These are phyloP conservation scores for Coprinopsis marcescibilis DNA, from an alignment of 768 basidiomycete species.

Conservation along the genomic window DNA sequence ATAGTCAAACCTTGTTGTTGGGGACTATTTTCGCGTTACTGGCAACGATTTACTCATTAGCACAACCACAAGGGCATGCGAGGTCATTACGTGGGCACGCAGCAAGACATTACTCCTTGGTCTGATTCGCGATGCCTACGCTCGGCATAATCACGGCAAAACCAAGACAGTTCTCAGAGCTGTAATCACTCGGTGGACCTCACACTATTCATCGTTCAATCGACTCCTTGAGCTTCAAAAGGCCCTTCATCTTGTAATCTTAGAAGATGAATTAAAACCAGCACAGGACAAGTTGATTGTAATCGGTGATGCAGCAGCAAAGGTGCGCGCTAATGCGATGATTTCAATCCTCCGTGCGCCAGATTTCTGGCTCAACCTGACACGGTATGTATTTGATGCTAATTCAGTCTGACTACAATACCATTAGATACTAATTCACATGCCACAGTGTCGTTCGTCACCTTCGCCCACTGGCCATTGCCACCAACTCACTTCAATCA, in stretches of 20 bases:
- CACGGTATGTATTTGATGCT: constrained; percentile 5
- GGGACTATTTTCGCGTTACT: constrained; percentile 29
- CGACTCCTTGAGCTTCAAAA: constrained; percentile 10
- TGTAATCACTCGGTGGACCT: constrained; percentile 31
- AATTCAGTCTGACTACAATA: neutral
- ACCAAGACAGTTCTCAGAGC: constrained; percentile 22
- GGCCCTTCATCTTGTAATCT: neutral
- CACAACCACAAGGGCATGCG: constrained; percentile 22
- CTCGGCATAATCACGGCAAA: neutral
- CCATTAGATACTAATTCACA: neutral
- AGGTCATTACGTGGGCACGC: constrained; percentile 35
- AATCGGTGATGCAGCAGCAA: neutral
- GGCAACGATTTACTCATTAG: constrained; percentile 15
- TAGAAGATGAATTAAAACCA: neutral
- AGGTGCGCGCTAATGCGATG: constrained; percentile 9
- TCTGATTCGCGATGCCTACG: constrained; percentile 21
- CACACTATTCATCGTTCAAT: constrained; percentile 22
- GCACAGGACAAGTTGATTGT: neutral
- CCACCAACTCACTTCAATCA: constrained; percentile 2
- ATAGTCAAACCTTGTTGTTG: constrained; percentile 35
- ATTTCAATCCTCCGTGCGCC: constrained; percentile 6
- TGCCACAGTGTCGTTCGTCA: constrained; percentile 3
- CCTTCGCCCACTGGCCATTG: constrained; percentile 5
- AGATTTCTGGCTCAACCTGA: constrained; percentile 10
- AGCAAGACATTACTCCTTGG: constrained; percentile 29